Evolutionary conservation across 139 green algal species (phyloP), one percentile per base, ranked within the genome.

Genomic region (Limnomonas spitsbergensis): DNA sequence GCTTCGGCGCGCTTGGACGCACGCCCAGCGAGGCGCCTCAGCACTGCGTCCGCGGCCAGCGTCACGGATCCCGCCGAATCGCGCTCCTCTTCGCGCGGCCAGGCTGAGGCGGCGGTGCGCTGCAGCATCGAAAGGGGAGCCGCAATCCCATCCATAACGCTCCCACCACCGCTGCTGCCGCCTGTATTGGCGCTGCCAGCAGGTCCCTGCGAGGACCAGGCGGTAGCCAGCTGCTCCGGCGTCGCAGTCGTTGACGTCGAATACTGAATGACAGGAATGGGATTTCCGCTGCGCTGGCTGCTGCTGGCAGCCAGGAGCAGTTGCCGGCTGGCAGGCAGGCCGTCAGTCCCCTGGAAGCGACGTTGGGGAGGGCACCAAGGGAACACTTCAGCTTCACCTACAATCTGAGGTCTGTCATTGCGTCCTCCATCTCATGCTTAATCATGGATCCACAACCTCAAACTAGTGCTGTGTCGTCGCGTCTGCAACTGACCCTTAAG

Each of bases 201-300:
- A n/a, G n/a, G n/a, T 61, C 14, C 47, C 47, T 14, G 14, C 20
- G 47, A 7, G 27, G 24, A 83, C 80, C 20, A 93, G 31, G 53
- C n/a, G 14, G 66, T 14, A 9, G 78, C 77, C 2, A 66, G 67
- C 6, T 32, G 35, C 2, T 4, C 35, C 2, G 52, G 37, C 2
- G 53, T 40, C 37, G 69, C 38, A 42, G 52, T 14, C 1, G 31
- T 42, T 29, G 40, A 35, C 39, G 54, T 54, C 2, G 61, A 67
- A 35, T 66, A 2, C 72, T 70, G 3, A n/a, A 91, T 71, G 27
- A 93, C 80, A 2, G 89, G 88, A 54, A 95, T 92, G 77, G 85
- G 80, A 72, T 78, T 89, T 69, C 87, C 89, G 69, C 86, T 92
- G 78, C 83, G 85, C 82, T 95, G 91, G 38, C 84, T 79, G 27